These are phyloP conservation scores for Usnea hakonensis DNA, from an alignment of 495 filamentous ascomycete genomes.

Conservation along the genomic window DNA sequence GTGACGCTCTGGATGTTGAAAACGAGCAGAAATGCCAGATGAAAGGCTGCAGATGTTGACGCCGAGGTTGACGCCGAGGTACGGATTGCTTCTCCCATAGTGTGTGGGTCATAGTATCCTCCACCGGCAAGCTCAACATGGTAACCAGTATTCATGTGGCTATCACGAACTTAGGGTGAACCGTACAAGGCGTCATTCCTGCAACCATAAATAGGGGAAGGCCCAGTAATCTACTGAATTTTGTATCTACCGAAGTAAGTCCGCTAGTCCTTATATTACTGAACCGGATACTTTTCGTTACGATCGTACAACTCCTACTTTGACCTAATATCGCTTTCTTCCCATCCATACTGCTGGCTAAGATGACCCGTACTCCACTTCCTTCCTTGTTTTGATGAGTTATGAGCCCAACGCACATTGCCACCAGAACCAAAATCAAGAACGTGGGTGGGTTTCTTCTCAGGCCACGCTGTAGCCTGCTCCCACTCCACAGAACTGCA, in stretches of 20 bases:
- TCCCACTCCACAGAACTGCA: too few species aligned
- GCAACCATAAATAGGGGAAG: constrained; percentile 37
- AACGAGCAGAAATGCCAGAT: too few species aligned
- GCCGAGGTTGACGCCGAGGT: too few species aligned
- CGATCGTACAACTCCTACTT: constrained; percentile 18
- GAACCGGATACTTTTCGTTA: neutral
- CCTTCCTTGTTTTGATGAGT: constrained; percentile 26
- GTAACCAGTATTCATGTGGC: constrained; percentile 36
- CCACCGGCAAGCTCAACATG: constrained; percentile 34
- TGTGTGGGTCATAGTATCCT: constrained; percentile 27
- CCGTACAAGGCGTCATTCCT: constrained; percentile 39
- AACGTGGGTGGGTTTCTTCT: constrained; percentile 23
- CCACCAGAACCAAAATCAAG: constrained; percentile 28
- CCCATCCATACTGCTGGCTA: constrained; percentile 18
- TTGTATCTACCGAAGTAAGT: constrained; percentile 30
- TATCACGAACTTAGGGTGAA: constrained; percentile 33
- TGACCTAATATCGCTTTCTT: constrained; percentile 18
- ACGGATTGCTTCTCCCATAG: constrained; percentile 29
- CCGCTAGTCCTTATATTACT: constrained; percentile 17
- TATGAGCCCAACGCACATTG: constrained; percentile 16
- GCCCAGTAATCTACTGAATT: constrained; percentile 30
- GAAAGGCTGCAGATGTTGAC: too few species aligned
- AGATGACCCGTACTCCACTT: constrained; percentile 25
- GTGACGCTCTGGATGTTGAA: too few species aligned
- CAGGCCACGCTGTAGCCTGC: constrained; percentile 21